Conservation (phyloP, 2,329 filamentous ascomycete genomes). For the Fusarium secorum region DNA sequence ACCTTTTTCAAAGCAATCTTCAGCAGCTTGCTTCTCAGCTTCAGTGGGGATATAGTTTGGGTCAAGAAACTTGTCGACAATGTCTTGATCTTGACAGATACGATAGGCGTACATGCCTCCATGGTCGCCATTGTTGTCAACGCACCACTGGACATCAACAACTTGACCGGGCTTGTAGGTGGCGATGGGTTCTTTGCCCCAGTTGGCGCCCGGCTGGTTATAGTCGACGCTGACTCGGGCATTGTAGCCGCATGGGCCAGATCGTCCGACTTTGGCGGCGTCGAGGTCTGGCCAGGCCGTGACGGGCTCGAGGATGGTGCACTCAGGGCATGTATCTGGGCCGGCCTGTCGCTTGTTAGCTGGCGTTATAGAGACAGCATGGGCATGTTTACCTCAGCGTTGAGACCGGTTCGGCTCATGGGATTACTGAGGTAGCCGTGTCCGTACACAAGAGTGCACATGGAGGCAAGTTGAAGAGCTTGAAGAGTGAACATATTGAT, state of each 20-base stretch:
- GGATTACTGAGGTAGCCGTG: conserved; percentile 31
- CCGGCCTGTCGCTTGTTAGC: conserved; percentile 47
- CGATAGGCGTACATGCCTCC: conserved; percentile 65
- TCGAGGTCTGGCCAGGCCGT: conserved; percentile 58
- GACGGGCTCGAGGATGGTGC: conserved; percentile 62
- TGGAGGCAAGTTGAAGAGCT: background rate
- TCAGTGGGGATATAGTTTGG: conserved; percentile 57
- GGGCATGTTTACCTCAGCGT: background rate
- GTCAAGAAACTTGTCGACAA: conserved; percentile 60
- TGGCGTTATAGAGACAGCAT: fast-evolving
- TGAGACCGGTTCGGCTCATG: conserved; percentile 32
- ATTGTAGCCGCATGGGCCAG: conserved; percentile 63
- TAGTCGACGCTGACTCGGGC: conserved; percentile 62
- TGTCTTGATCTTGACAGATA: conserved; percentile 59
- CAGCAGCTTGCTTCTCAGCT: conserved; percentile 61
- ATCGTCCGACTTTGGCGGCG: conserved; percentile 54
- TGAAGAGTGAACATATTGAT: background rate
- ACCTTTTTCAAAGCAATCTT: conserved; percentile 60
- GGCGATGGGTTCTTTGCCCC: conserved; percentile 53
- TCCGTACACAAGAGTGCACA: background rate
- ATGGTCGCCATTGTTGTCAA: conserved; percentile 64
- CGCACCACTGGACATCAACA: conserved; percentile 62
- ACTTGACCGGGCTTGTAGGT: conserved; percentile 56
- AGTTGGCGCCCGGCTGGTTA: conserved; percentile 55
- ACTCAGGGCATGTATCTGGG: conserved; percentile 61